Conservation (phyloP, 768 basidiomycete genomes). For the Wakefieldia striispora region DNA sequence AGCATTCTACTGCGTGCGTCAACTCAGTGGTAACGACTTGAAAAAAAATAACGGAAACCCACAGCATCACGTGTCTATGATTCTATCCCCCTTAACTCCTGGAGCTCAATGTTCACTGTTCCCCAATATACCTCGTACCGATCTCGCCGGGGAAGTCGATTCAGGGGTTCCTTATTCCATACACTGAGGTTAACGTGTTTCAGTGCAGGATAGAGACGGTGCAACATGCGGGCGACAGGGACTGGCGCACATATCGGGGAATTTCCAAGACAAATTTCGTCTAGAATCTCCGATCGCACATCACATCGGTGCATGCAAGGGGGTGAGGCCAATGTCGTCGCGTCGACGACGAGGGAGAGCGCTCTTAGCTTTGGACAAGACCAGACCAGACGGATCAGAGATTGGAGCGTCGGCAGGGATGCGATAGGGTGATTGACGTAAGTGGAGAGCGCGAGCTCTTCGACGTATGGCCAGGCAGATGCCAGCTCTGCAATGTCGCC, state of each 20-base stretch:
- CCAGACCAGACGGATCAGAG: conserved; percentile 10
- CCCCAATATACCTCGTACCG: conserved; percentile 17
- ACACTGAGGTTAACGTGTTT: conserved; percentile 18
- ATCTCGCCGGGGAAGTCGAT: conserved; percentile 6
- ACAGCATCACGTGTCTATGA: neutral
- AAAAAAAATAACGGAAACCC: neutral
- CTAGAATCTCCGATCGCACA: conserved; percentile 2
- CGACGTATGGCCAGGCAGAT: conserved; percentile 20
- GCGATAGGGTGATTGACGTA: conserved; percentile 11
- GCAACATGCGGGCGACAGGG: conserved; percentile 10
- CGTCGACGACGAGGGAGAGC: conserved; percentile 27
- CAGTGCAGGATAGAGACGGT: conserved; percentile 17
- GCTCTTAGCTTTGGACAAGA: conserved; percentile 12
- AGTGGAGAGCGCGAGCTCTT: conserved; percentile 19
- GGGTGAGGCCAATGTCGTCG: neutral
- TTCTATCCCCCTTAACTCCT: neutral
- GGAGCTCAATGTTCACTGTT: conserved; percentile 16
- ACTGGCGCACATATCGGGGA: conserved; percentile 12
- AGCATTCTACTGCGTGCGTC: too few species aligned
- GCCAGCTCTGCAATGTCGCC: conserved; percentile 13
- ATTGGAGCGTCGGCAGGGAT: conserved; percentile 21
- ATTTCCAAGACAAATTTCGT: conserved; percentile 20
- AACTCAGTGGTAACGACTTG: neutral
- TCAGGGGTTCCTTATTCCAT: conserved; percentile 15
- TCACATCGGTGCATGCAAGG: neutral